Evolutionary conservation across 164 flowering plant species (phyloP), one percentile per base, ranked within the genome.

Genomic region (Nymphaea thermarum): DNA sequence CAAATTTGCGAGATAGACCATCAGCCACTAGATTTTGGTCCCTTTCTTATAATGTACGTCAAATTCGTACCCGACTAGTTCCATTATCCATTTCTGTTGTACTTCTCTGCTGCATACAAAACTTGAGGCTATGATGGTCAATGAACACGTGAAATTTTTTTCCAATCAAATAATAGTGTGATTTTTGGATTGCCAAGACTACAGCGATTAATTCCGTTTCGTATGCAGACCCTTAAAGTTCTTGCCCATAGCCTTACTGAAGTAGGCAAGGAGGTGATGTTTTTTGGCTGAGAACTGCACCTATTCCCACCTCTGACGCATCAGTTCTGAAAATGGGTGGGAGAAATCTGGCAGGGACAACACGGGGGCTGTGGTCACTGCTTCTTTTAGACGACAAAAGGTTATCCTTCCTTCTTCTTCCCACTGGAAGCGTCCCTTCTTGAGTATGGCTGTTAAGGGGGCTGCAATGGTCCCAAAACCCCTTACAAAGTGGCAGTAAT

Each of bases 201-300:
- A 66, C 17, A 4, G 65, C 69, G n/a, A 71, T 43, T 7, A 62
- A 11, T 11, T 66, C 69, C 44, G 42, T 60, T 12, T 66, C 69
- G 42, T 60, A 66, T 5, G 51, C 25, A 4, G 68, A 70, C 18
- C 36, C 36, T 25, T 25, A 25, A 25, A 25, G 36, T 25, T 25
- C 1, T 25, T 25, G 36, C 36, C 36, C 36, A 25, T 25, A 25
- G 36, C 36, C 36, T 25, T 25, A 1, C 36, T 25, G 36, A 25
- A 25, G 36, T 25, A 25, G 36, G 36, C 36, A 25, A 25, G 36
- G 36, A 1, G 36, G 36, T 25, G 36, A 25, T 25, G 36, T 25
- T 57, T 44, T 44, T 5, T 25, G 36, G 36, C 36, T 25, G 36
- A 25, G 36, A 1, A 25, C 36, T 25, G 36, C 36, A 1, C 36